Conservation (phyloP, 2,329 filamentous ascomycete genomes). For the Cladosporium velox region DNA sequence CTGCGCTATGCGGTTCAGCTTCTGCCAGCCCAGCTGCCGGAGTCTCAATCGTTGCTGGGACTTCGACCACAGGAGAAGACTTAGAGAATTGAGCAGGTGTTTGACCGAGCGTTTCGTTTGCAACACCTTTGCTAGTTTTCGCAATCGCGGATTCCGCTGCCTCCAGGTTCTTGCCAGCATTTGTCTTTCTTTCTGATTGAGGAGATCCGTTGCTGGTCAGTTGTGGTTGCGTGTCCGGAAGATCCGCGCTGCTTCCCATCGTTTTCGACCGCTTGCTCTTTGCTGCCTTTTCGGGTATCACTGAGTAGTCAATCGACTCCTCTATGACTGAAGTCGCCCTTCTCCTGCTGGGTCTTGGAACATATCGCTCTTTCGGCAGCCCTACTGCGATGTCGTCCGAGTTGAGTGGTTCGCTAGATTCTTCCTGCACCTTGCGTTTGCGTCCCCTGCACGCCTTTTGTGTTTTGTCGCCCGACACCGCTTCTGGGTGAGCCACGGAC, state of each 20-base stretch:
- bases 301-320: slow-evolving; percentile 36
- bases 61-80: slow-evolving; percentile 9
- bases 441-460: slow-evolving; percentile 21
- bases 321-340: slow-evolving; percentile 33
- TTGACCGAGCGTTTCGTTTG: not conserved
- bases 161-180: too few species aligned
- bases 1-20: not conserved
- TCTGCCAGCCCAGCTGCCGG: not conserved
- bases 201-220: not conserved
- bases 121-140: not conserved
- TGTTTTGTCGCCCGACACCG: not conserved
- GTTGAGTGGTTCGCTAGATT: slow-evolving; percentile 29
- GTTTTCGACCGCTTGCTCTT: slow-evolving; percentile 46
- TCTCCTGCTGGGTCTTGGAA: slow-evolving; percentile 42
- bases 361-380: slow-evolving; percentile 43
- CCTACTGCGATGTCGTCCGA: slow-evolving; percentile 39
- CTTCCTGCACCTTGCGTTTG: slow-evolving; percentile 28
- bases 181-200: not conserved
- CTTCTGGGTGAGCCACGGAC: not conserved
- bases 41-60: not conserved
- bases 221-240: not conserved
- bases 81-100: not conserved
- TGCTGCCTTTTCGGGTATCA: slow-evolving; percentile 42
- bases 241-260: not conserved
- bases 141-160: not conserved